These are phyloP conservation scores for Argentina anserina DNA, from an alignment of 306 rosid species.

Conservation along the genomic window DNA sequence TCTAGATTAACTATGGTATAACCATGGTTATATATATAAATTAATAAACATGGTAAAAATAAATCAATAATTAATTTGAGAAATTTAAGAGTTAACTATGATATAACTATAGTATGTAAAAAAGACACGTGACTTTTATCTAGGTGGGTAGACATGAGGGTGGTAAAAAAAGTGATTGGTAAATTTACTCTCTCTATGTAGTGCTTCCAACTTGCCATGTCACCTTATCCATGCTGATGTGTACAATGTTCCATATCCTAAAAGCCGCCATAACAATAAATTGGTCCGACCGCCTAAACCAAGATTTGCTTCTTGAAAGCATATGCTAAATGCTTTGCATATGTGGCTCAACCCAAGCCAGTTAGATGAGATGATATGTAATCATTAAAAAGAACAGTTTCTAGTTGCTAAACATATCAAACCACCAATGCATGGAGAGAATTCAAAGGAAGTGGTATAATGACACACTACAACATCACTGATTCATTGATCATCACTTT, in stretches of 20 bases:
- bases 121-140: no score
- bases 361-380: not conserved
- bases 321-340: slow-evolving; percentile 5
- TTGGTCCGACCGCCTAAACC: not conserved
- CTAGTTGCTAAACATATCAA: not conserved
- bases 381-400: not conserved
- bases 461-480: not conserved
- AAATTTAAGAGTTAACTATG: no score
- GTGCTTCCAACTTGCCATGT: slow-evolving; percentile 34
- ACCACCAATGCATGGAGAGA: not conserved
- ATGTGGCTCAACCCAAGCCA: slow-evolving; percentile 13
- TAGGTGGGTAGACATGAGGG: no score
- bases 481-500: not conserved
- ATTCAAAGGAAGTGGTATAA: not conserved
- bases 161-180: no score
- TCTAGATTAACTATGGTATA: no score
- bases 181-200: no score
- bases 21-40: no score
- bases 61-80: no score
- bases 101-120: no score
- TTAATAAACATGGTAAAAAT: no score
- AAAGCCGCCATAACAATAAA: no score
- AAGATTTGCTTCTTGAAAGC: not conserved
- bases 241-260: slow-evolving; percentile 19
- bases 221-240: slow-evolving; percentile 40